phyloP scores from a whole-genome alignment of 495 filamentous ascomycete species.

The Cercophora newfieldiana region DNA sequence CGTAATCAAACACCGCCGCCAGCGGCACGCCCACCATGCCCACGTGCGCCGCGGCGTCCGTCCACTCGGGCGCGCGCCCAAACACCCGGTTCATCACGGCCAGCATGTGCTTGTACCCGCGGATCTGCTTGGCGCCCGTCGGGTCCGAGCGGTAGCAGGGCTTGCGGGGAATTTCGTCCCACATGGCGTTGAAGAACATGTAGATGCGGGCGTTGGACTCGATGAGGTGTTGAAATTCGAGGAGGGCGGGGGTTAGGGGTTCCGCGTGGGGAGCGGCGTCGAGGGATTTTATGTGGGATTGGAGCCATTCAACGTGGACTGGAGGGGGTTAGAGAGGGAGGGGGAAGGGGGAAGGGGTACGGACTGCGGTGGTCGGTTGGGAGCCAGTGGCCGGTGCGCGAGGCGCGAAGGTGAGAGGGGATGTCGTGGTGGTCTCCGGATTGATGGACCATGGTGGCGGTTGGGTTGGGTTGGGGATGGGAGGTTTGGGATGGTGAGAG shows the following conservation, averaged over 20 bases:
- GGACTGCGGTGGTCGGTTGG: slow-evolving; percentile 49
- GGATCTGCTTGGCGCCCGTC: slow-evolving; percentile 59
- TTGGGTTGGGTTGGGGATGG: neutral
- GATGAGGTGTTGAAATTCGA: slow-evolving; percentile 51
- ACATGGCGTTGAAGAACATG: slow-evolving; percentile 63
- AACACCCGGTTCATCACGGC: slow-evolving; percentile 64
- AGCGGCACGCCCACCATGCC: slow-evolving; percentile 69
- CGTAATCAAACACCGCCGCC: slow-evolving; percentile 69
- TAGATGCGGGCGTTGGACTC: slow-evolving; percentile 47
- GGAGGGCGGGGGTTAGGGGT: slow-evolving; percentile 46
- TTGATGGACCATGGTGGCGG: slow-evolving; percentile 44
- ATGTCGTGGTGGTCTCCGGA: slow-evolving; percentile 47
- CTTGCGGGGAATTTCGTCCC: slow-evolving; percentile 62
- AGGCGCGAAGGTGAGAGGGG: slow-evolving; percentile 41
- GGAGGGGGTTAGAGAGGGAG: neutral
- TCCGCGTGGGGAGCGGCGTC: slow-evolving; percentile 39
- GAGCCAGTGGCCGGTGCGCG: slow-evolving; percentile 48
- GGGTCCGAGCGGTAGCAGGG: slow-evolving; percentile 61
- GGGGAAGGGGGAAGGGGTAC: neutral
- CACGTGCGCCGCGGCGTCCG: slow-evolving; percentile 49
- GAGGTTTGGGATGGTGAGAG: neutral
- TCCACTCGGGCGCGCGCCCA: slow-evolving; percentile 62
- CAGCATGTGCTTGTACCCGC: slow-evolving; percentile 66
- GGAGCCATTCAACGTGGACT: slow-evolving; percentile 51
- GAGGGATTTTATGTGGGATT: slow-evolving; percentile 45